These are phyloP conservation scores for Rhynchosporium agropyri DNA, from an alignment of 2,329 filamentous ascomycete genomes.

Conservation along the genomic window DNA sequence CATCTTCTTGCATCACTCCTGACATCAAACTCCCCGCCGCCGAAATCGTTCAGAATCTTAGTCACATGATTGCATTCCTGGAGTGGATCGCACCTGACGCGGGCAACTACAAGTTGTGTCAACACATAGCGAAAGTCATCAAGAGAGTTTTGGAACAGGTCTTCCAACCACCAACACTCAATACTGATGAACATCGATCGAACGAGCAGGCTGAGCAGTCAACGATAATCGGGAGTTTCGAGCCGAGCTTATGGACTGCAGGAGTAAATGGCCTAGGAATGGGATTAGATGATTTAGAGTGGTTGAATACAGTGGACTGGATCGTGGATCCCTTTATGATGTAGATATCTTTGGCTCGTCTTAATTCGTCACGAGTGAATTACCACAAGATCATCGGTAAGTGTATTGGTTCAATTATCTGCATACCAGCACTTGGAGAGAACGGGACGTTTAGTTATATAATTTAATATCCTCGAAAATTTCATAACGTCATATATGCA, in stretches of 20 bases:
- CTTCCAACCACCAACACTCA: constrained; percentile 20
- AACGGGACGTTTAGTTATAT: too few species aligned
- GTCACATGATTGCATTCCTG: constrained; percentile 30
- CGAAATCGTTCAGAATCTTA: constrained; percentile 31
- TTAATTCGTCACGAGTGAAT: too few species aligned
- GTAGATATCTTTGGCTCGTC: not conserved
- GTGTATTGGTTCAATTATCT: too few species aligned
- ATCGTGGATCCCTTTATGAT: not conserved
- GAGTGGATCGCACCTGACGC: constrained; percentile 31
- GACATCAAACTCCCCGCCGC: constrained; percentile 24
- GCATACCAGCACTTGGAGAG: too few species aligned
- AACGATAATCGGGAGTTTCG: not conserved
- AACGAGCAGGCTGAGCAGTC: not conserved
- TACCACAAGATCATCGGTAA: too few species aligned
- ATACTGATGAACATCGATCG: not conserved
- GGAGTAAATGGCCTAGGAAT: constrained; percentile 4
- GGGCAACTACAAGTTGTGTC: constrained; percentile 31
- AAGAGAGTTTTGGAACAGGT: constrained; percentile 27
- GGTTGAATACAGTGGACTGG: constrained; percentile 34
- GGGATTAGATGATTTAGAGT: constrained; percentile 30
- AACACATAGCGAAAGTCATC: constrained; percentile 27
- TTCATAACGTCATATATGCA: too few species aligned
- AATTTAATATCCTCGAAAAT: too few species aligned
- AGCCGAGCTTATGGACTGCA: not conserved
- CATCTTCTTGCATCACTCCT: constrained; percentile 15